Evolutionary conservation across 768 basidiomycete species (phyloP), one percentile per base, ranked within the genome.

Genomic region (Floccularia luteovirens): DNA sequence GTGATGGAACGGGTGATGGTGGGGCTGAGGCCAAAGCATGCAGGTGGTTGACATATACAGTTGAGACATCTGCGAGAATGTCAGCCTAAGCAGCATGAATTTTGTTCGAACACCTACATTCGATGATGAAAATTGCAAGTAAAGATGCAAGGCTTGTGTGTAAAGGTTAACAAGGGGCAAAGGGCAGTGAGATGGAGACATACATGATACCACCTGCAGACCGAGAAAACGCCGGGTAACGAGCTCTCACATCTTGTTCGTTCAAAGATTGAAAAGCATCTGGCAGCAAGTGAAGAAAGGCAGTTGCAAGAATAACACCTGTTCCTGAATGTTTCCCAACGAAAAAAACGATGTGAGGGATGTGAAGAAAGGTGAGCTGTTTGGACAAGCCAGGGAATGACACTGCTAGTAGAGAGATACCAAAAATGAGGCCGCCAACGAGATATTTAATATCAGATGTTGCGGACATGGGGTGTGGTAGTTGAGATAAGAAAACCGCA

Each of bases 261-360:
- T 63, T 63, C 1, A 90, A 64, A 0, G 74, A 69, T 40, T 71
- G 70, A 50, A 86, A 89, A 0, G 85, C 76, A 42, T 89, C 86
- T 46, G 85, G 81, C 10, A 90, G 65, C 6, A 90, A 65, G 54
- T 90, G 88, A 13, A 82, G 78, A 48, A 90, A 90, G 0, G 85
- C 87, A 0, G 88, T 90, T 3, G 87, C 78, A 3, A 90, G 57
- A 24, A 90, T 90, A 11, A 87, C 85, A 8, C 86, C 86, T n/a
- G 88, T 90, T 24, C 88, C 88, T 49, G 90, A 89, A 54, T 90
- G 88, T 51, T 89, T 90, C 27, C 83, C 86, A n/a, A 87, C 66
- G 58, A 90, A 90, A 55, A 90, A 90, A 13, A 82, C 50, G 12
- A 84, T 62, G 17, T 70, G 69, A 1, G 84, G 85, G 48, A 87